Percentiles rank a stretch among this genome's conserved stretches.
Evolutionary conservation across 306 rosid genomes (phyloP).

Genomic region (Hippophae rhamnoides): DNA sequence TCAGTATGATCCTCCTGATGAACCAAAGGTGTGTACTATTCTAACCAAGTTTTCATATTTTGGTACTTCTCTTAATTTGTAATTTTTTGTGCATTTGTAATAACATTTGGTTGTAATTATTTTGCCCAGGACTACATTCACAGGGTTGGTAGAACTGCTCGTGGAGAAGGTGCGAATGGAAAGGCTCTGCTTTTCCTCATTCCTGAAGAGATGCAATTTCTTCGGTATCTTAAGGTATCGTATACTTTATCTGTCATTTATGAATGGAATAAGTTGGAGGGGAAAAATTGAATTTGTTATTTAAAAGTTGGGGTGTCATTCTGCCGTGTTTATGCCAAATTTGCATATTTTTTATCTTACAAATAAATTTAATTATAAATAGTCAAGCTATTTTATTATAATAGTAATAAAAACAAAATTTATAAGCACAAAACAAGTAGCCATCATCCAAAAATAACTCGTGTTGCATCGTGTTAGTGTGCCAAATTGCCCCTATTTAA

Average conservation of each 20-base stretch:
- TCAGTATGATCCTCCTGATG: constrained; percentile 98
- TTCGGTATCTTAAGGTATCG: constrained; percentile 68
- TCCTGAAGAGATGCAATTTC: constrained; percentile 74
- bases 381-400: no score
- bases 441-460: no score
- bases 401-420: no score
- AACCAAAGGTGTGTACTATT: constrained; percentile 57
- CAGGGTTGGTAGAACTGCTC: constrained; percentile 98
- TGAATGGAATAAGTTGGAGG: no score
- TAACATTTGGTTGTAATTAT: constrained; percentile 8
- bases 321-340: no score
- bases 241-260: not conserved
- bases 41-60: not conserved
- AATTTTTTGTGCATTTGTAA: constrained; percentile 12
- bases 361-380: no score
- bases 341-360: no score
- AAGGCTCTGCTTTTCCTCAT: constrained; percentile 75
- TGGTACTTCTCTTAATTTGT: not conserved
- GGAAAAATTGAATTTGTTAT: not conserved
- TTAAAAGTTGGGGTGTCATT: no score
- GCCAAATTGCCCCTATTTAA: no score
- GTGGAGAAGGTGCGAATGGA: constrained; percentile 92
- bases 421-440: no score
- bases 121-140: constrained; percentile 80
- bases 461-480: no score